Evolutionary conservation across 257 asterid species (phyloP), one percentile per base, ranked within the genome.

Genomic region (Gynochthodes officinalis): DNA sequence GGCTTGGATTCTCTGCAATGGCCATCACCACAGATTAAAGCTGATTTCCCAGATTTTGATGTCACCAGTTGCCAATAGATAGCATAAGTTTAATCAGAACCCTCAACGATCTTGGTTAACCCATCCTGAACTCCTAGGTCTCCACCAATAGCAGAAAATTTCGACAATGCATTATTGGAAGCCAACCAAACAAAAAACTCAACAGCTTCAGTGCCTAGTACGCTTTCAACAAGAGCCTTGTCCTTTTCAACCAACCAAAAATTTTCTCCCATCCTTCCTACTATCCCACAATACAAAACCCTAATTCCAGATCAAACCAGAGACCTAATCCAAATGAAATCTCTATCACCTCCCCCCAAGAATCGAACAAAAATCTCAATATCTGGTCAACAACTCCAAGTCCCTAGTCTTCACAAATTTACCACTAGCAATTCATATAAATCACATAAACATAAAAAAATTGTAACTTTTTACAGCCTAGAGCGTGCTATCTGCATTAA

Each of bases 21-120:
- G 42, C 97, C 98, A 72, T 91, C 98, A 0, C 98, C 98, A 96
- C 98, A 91, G 67, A 93, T 80, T 67, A 93, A 80, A 32, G 98
- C 96, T 0, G 97, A 93, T 86, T 86, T 91, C 27, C 96, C 95
- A 4, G 96, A 93, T 79, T 89, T 93, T 4, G 97, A 85, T 57
- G 85, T 91, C 0, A 96, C 84, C 32, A 93, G 96, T 30, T 93
- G 97, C 98, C 97, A 93, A 74, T 91, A 89, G 35, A 93, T 88
- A 55, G 96, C 97, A 33, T 91, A 93, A 1, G 90, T 82, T 90
- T 89, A 91, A 65, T 93, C 89, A 37, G 94, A 86, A 18, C 86
- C 95, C 69, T 93, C 96, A 19, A 88, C 85, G 23, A 93, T 78
- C 77, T 83, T 86, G 85, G 88, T 80, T 21, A 93, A 82, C 11